Conservation (phyloP, 2,329 filamentous ascomycete genomes). For the Stenocarpella maydis region DNA sequence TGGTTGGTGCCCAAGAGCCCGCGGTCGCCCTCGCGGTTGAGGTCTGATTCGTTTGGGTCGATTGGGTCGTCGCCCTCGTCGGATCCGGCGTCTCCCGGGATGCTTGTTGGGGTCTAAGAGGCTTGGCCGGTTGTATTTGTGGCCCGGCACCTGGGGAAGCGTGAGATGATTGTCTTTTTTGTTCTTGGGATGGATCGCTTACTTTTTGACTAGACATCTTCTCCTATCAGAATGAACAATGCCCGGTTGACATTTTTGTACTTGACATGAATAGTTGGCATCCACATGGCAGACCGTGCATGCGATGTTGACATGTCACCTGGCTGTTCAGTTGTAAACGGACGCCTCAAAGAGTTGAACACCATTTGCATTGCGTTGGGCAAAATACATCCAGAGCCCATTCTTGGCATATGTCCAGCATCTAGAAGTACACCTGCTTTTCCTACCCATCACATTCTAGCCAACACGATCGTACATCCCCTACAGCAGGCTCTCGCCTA, state of each 20-base stretch:
- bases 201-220: not conserved
- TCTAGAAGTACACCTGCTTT: not conserved
- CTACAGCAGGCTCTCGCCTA: conserved; percentile 89
- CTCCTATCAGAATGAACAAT: not conserved
- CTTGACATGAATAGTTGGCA: too few relatives aligned
- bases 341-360: not conserved
- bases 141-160: not conserved
- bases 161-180: not conserved
- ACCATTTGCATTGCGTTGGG: conserved; percentile 21
- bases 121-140: not conserved
- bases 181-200: not conserved
- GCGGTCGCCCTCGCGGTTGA: conserved; percentile 1
- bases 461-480: not conserved
- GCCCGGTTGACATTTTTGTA: not conserved
- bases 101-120: conserved; percentile 3
- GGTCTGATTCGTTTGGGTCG: not conserved
- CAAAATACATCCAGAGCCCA: not conserved
- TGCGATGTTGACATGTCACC: not conserved
- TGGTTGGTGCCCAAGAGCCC: conserved; percentile 26
- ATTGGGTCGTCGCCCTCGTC: conserved; percentile 8
- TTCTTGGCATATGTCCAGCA: not conserved
- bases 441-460: not conserved
- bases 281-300: not conserved
- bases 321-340: too few relatives aligned
- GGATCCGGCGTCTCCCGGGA: conserved; percentile 9